A percentile compares a stretch with the other conserved stretches of the same genome.
Evolutionary conservation across 495 filamentous ascomycete species (phyloP).

Genomic region (Aspergillus incahuasiensis): DNA sequence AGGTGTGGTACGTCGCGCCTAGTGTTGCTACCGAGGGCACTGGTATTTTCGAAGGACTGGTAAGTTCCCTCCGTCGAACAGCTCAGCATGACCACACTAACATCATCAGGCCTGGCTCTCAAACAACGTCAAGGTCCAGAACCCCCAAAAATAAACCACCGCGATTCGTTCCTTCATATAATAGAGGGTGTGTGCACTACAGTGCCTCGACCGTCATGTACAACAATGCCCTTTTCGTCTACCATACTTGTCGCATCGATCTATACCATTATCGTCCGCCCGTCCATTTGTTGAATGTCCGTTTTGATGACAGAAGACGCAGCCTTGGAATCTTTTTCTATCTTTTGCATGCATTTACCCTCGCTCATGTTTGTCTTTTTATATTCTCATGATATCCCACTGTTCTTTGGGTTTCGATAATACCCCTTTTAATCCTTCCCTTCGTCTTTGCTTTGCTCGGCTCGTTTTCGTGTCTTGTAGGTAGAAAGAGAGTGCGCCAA

Average conservation of each 20-base stretch:
- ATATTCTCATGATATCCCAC: slow-evolving; percentile 35
- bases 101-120: slow-evolving; percentile 73
- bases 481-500: not conserved
- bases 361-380: slow-evolving; percentile 17
- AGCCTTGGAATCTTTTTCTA: slow-evolving; percentile 37
- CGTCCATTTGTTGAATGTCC: slow-evolving; percentile 35
- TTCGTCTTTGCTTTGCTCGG: slow-evolving; percentile 7
- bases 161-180: slow-evolving; percentile 2
- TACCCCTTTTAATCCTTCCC: slow-evolving; percentile 25
- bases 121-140: slow-evolving; percentile 77
- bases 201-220: slow-evolving; percentile 33
- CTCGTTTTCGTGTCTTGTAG: slow-evolving; percentile 2
- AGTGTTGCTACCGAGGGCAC: slow-evolving; percentile 92
- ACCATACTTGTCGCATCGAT: slow-evolving; percentile 23
- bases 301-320: slow-evolving; percentile 47
- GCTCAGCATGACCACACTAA: slow-evolving; percentile 6
- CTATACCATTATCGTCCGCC: slow-evolving; percentile 6
- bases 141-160: slow-evolving; percentile 45
- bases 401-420: slow-evolving; percentile 26
- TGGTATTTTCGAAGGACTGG: slow-evolving; percentile 89
- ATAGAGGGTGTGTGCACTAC: slow-evolving; percentile 15
- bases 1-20: slow-evolving; percentile 93
- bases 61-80: slow-evolving; percentile 36
- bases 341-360: slow-evolving; percentile 17
- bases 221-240: slow-evolving; percentile 25